Conservation (phyloP, 345 rosid species). For the Bruguiera sexangula region DNA sequence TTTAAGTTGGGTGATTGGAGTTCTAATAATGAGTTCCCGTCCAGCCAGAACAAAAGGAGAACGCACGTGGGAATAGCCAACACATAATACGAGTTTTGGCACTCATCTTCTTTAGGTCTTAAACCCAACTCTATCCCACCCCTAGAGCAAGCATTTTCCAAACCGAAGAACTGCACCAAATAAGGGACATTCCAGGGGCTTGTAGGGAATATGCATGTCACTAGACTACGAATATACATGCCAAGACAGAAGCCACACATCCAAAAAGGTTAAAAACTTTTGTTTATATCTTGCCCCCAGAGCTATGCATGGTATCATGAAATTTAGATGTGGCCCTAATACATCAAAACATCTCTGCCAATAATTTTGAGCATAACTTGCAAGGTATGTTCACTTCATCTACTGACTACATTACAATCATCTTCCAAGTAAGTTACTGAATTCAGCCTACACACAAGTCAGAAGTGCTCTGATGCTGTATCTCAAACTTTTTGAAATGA, state of each 20-base stretch:
- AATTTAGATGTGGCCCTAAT: neutral
- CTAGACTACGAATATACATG: neutral
- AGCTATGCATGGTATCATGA: too few relatives aligned
- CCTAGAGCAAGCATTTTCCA: slow-evolving; percentile 1
- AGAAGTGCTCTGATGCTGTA: too few relatives aligned
- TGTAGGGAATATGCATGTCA: neutral
- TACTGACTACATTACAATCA: neutral
- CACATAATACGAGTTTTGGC: slow-evolving; percentile 5
- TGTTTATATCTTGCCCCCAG: too few relatives aligned
- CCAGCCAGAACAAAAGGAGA: neutral
- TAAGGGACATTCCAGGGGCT: neutral
- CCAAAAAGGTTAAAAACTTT: neutral
- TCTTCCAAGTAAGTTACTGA: neutral
- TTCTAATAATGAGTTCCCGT: slow-evolving; percentile 1
- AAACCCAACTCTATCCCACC: neutral
- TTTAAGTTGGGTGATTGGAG: neutral
- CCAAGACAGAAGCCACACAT: slow-evolving; percentile 8
- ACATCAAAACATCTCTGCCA: neutral
- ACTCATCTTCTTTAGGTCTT: neutral
- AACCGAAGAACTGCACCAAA: neutral
- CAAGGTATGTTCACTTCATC: neutral
- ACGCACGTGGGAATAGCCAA: neutral
- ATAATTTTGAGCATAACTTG: neutral
- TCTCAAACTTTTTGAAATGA: too few relatives aligned
- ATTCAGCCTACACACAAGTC: too few relatives aligned